A percentile compares a stretch with the other conserved stretches of the same genome.
Evolutionary conservation across 2,329 filamentous ascomycete species (phyloP).

Genomic region (Colletotrichum spaethianum): DNA sequence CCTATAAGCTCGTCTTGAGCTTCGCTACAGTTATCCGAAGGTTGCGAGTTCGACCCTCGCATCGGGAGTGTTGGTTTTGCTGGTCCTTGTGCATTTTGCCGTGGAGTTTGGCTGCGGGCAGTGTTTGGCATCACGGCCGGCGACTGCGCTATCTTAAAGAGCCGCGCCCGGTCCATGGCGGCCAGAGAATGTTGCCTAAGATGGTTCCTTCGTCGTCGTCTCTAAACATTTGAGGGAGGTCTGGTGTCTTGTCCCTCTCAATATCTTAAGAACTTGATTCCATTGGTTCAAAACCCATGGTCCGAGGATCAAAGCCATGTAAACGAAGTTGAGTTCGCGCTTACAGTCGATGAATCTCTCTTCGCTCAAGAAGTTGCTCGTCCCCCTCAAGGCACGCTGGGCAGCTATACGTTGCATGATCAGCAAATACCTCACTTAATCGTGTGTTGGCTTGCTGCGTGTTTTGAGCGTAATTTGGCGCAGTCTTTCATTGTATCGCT

Average conservation of each 20-base stretch:
- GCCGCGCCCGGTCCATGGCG: neutral
- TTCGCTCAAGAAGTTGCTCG: neutral
- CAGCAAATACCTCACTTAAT: neutral
- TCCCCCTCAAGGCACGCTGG: neutral
- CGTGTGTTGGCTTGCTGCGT: neutral
- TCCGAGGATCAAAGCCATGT: neutral
- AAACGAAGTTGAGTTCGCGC: neutral
- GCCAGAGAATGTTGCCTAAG: too few species aligned
- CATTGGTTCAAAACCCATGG: neutral
- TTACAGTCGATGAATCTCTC: neutral
- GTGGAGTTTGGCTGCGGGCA: neutral
- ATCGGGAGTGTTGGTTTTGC: neutral
- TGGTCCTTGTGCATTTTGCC: neutral
- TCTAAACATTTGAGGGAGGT: neutral
- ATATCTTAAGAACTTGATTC: neutral
- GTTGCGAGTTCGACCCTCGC: constrained; percentile 6
- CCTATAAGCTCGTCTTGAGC: neutral
- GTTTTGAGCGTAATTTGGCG: neutral
- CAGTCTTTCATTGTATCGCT: neutral
- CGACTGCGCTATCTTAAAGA: neutral
- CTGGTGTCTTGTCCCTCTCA: neutral
- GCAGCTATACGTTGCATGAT: neutral
- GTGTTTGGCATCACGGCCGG: neutral
- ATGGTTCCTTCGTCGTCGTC: neutral
- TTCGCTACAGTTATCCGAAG: neutral